Evolutionary conservation across 2,329 filamentous ascomycete species (phyloP), one percentile per base, ranked within the genome.

Genomic region (Neocatenulostroma microsporum): DNA sequence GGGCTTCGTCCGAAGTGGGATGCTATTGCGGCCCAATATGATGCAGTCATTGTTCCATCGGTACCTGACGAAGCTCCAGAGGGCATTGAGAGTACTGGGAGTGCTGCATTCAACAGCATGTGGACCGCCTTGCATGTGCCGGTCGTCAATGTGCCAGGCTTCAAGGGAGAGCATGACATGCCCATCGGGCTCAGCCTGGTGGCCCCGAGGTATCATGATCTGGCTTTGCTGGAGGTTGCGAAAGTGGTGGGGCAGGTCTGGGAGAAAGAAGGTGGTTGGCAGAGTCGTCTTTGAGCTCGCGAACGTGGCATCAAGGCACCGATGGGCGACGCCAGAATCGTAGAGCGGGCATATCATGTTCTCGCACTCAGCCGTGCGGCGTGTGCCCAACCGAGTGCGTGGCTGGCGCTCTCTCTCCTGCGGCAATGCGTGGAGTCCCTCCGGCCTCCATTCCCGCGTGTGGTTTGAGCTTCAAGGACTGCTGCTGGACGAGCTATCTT

Each of bases 111-210:
- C 41, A 46, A 49, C 21, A 15, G 45, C 4, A 41, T 48, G 29
- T 51, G 48, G 47, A 53, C 49, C 49, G 60, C 58, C 5, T 56
- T 82, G 9, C 78, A 82, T 43, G 71, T 66, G 1, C 78, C 78
- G 0, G 73, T 77, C 0, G 57, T 81, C n/a, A 81, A 81, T 41
- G 55, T 82, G 0, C 77, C 78, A 0, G 78, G 76, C 0, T 81
- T 82, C 45, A 56, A 63, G 23, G 77, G 78, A 0, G 61, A 62
- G 19, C 64, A 72, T 39, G 68, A 64, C 0, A 56, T 82, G 64
- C 78, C 78, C 0, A 66, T 82, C 21, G 78, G 78, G 0, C 46
- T 76, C 13, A 73, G 70, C 0, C 49, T 76, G 1, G 66, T 76
- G 0, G 63, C 62, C 1, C 60, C 66, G 1, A 55, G 69, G 15